Evolutionary conservation across 805 yeast species (phyloP), one percentile per base, ranked within the genome.

Genomic region (Suhomyces sp.): DNA sequence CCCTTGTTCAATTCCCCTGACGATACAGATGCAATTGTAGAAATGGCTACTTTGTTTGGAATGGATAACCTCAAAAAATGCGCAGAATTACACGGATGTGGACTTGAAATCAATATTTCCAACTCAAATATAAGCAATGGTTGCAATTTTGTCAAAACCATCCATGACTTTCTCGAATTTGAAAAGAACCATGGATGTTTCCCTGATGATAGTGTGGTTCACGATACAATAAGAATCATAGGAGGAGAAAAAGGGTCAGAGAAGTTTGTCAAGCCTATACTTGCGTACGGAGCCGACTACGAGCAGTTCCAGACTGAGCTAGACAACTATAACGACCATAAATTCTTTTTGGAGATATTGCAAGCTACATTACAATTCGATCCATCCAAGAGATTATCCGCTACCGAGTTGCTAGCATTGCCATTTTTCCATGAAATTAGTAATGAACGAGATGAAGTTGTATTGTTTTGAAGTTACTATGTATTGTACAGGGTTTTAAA

Each of bases 1-100:
- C 98, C 99, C 5, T 87, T 94, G 63, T 94, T 94, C 74, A 90
- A 90, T 65, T 91, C 97, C 2, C 85, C 89, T 5, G 98, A 93
- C 69, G 99, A 94, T 66, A 84, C 85, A 2, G 98, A 94, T 62
- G 97, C 98, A 0, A 67, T 93, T 48, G 80, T 92, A 33, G 99
- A 94, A 66, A 74, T 93, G 35, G 84, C 96, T 0, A 74, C 86
- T 2, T 77, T 94, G 2, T 92, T 89, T 71, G 99, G 99, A 2
- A 68, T 80, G 47, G 81, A 80, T 9, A 83, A 81, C 57, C 78
- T 94, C 81, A 83, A 83, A 57, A 82, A 83, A 56, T 85, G 91
- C 61, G 96, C 97, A 5, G 80, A 82, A 53, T 67, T 90, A 40
- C 99, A 94, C 72, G 98, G 98, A 0, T 78, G 92, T 50, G 94